Evolutionary conservation across 1,139 yeast genomes (phyloP), one percentile per base, ranked within the genome.

Genomic region (Meyerozyma smithsonii): DNA sequence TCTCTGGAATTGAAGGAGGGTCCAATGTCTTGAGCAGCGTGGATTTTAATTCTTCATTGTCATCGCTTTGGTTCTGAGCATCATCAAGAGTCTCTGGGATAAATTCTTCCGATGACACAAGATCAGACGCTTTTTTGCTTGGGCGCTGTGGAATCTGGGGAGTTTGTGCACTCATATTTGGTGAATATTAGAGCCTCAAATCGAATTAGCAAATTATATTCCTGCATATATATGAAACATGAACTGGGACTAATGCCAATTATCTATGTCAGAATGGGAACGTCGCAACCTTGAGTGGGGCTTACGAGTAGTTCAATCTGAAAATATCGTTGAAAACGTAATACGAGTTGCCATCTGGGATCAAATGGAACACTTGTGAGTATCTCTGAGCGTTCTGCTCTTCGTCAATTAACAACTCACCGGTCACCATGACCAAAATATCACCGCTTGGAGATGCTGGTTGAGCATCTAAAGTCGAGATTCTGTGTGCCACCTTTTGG

Each of bases 341-440:
- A 75, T 88, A 92, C 32, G 95, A 84, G 59, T 77, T 79, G 40
- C 84, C 89, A 45, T 92, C 98, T 48, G 96, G 97, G 49, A 89
- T 83, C 69, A 92, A 80, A 62, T 92, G 98, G 81, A 92, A 92
- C 36, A 88, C 96, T 71, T 92, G 98, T 26, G 97, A 87, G 69
- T 89, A 92, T 67, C 96, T 82, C 69, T 90, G 97, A 42, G 97
- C 81, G 64, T 88, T 88, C 59, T 82, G 85, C 69, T 92, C 97
- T 48, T 90, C 97, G 61, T 92, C 99, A 54, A 84, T 78, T 52
- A 89, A 67, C 52, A 92, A 77, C 64, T 88, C 96, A 49, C 99
- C 99, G 41, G 99, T 92, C 53, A 92, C 97, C 95, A 92, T 84
- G 43, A 90, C 97, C 56, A 92, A 75, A 44, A 92, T 95, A 59